phyloP scores from a whole-genome alignment of 2,329 filamentous ascomycete species.

The Golovinomyces cichoracearum region DNA sequence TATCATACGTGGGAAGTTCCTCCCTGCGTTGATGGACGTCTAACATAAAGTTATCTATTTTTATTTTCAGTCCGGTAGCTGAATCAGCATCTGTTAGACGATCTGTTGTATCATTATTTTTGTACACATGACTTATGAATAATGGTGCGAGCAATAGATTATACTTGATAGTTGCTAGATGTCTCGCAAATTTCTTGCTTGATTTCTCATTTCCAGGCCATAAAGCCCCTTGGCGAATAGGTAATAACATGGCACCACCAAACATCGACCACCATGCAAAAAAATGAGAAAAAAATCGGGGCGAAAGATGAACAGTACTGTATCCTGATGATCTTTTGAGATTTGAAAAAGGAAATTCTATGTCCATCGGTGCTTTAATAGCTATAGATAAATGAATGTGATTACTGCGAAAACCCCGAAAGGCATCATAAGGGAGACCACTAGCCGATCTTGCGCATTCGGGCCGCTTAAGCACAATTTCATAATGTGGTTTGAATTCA shows the following conservation, averaged over 20 bases:
- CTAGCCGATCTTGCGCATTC: conserved; percentile 35
- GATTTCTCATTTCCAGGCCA: conserved; percentile 89
- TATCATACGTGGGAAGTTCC: conserved; percentile 61
- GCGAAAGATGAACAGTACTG: conserved; percentile 83
- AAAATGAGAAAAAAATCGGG: conserved; percentile 94
- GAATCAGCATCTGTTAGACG: conserved; percentile 54
- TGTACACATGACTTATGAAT: conserved; percentile 92
- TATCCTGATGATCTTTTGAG: conserved; percentile 64
- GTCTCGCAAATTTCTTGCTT: conserved; percentile 93
- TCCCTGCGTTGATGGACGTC: conserved; percentile 86
- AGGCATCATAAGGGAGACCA: conserved; percentile 58
- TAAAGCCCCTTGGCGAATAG: conserved; percentile 69
- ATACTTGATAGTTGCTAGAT: conserved; percentile 97
- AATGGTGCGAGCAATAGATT: conserved; percentile 75
- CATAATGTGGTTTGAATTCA: conserved; percentile 75
- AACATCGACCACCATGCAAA: conserved; percentile 96
- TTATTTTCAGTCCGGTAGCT: conserved; percentile 86
- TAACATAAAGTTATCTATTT: conserved; percentile 89
- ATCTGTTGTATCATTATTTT: conserved; percentile 86
- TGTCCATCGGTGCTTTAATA: conserved; percentile 60
- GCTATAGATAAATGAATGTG: conserved; percentile 91
- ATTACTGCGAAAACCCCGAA: conserved; percentile 81
- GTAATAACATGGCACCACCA: conserved; percentile 77
- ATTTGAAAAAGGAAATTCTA: conserved; percentile 60
- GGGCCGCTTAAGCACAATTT: conserved; percentile 64